These are phyloP conservation scores for Aspergillus spinulosporus DNA, from an alignment of 2,329 filamentous ascomycete species.

Conservation along the genomic window DNA sequence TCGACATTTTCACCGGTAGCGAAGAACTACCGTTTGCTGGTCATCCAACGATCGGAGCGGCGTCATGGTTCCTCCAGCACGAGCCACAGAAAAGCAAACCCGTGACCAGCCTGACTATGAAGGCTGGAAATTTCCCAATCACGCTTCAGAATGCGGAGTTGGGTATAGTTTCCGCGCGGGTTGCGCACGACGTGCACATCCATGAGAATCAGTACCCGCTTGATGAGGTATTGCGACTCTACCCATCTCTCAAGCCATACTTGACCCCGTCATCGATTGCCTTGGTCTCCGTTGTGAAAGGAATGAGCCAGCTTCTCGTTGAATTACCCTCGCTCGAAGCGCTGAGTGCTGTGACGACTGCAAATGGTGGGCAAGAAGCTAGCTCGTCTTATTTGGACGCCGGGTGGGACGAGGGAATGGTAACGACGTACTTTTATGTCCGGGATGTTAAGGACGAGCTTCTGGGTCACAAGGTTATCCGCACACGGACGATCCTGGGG, in stretches of 20 bases:
- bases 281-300: constrained; percentile 43
- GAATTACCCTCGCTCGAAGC: constrained; percentile 61
- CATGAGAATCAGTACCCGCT: constrained; percentile 32
- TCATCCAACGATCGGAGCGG: constrained; percentile 59
- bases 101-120: constrained; percentile 50
- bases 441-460: constrained; percentile 58
- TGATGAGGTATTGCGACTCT: constrained; percentile 27
- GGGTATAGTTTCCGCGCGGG: constrained; percentile 29
- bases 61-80: constrained; percentile 45
- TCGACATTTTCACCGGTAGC: constrained; percentile 57
- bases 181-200: constrained; percentile 40
- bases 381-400: constrained; percentile 31
- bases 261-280: constrained; percentile 21
- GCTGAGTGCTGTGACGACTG: constrained; percentile 45
- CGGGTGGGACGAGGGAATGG: constrained; percentile 33
- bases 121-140: constrained; percentile 59
- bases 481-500: constrained; percentile 33
- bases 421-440: constrained; percentile 36
- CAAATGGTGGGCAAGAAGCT: constrained; percentile 26
- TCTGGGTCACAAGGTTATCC: constrained; percentile 44
- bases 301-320: constrained; percentile 62
- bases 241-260: constrained; percentile 30
- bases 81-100: constrained; percentile 20
- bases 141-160: constrained; percentile 12
- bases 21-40: constrained; percentile 59